phyloP scores from a whole-genome alignment of 768 basidiomycete genomes.

The Leccinellum rugosiceps region DNA sequence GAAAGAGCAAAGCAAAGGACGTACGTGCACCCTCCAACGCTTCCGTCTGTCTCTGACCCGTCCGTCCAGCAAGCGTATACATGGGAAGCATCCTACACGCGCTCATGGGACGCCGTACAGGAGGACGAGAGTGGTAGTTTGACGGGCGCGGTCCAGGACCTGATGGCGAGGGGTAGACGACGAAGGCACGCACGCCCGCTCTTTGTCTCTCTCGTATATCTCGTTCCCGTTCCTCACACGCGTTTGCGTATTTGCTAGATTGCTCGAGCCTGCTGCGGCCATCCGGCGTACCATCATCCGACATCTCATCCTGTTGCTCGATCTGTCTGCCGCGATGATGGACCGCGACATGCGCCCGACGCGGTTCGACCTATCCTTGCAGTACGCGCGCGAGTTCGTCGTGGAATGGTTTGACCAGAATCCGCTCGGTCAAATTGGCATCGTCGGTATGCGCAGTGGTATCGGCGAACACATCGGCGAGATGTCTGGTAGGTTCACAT shows the following conservation, averaged over 20 bases:
- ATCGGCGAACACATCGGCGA: conserved; percentile 87
- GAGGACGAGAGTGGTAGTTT: conserved; percentile 94
- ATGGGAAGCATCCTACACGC: conserved; percentile 94
- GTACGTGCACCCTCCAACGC: conserved; percentile 8
- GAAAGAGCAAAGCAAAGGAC: conserved; percentile 36
- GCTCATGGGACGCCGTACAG: conserved; percentile 96
- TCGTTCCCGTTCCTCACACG: conserved; percentile 4
- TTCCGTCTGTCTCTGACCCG: conserved; percentile 5
- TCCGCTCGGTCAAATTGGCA: conserved; percentile 92
- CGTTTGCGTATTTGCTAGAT: conserved; percentile 39
- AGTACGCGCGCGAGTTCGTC: conserved; percentile 89
- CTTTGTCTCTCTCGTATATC: not conserved
- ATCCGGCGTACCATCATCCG: conserved; percentile 95
- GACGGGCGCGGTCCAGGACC: conserved; percentile 84
- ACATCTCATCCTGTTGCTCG: conserved; percentile 89
- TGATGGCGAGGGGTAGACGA: conserved; percentile 82
- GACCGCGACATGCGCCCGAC: conserved; percentile 97
- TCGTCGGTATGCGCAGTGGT: conserved; percentile 90
- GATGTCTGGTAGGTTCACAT: conserved; percentile 72
- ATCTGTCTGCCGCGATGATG: conserved; percentile 88
- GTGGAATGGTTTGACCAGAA: conserved; percentile 99
- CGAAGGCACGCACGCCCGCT: conserved; percentile 55
- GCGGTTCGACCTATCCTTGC: conserved; percentile 85
- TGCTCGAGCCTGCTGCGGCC: conserved; percentile 79
- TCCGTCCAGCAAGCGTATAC: conserved; percentile 72